phyloP scores from a whole-genome alignment of 768 basidiomycete genomes.

The Russula vinacea region DNA sequence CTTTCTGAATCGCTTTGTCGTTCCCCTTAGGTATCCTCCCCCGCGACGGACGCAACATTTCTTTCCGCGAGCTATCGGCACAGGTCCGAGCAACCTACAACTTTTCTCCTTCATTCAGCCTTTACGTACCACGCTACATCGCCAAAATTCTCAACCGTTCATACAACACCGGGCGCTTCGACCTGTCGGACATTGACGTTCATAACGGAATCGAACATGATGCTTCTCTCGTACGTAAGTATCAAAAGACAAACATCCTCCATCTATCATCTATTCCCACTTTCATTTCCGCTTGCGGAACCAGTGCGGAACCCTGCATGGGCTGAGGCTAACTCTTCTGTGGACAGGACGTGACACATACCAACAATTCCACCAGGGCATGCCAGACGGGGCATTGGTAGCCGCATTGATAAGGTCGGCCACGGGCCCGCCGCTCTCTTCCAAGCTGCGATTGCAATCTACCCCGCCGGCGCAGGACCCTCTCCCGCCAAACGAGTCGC shows the following conservation, averaged over 20 bases:
- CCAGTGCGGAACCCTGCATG: too few species aligned
- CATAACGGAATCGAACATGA: slow-evolving; percentile 80
- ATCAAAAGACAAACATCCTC: not conserved
- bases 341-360: slow-evolving; percentile 51
- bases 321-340: not conserved
- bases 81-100: slow-evolving; percentile 60
- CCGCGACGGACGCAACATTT: slow-evolving; percentile 66
- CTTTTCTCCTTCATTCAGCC: slow-evolving; percentile 64
- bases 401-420: slow-evolving; percentile 56
- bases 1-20: not conserved
- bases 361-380: slow-evolving; percentile 51
- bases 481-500: slow-evolving; percentile 14
- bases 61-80: slow-evolving; percentile 48
- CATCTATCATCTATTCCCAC: not conserved
- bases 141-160: slow-evolving; percentile 55
- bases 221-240: slow-evolving; percentile 57
- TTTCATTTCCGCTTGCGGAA: too few species aligned
- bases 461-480: not conserved
- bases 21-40: slow-evolving; percentile 43
- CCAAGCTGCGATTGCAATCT: not conserved
- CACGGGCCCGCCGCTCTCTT: slow-evolving; percentile 49
- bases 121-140: slow-evolving; percentile 59
- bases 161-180: slow-evolving; percentile 56
- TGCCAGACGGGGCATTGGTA: slow-evolving; percentile 46
- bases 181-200: slow-evolving; percentile 62